Base-by-base conservation (phyloP, 2,329 filamentous ascomycete genomes). In the Sporothrix inflata region DNA sequence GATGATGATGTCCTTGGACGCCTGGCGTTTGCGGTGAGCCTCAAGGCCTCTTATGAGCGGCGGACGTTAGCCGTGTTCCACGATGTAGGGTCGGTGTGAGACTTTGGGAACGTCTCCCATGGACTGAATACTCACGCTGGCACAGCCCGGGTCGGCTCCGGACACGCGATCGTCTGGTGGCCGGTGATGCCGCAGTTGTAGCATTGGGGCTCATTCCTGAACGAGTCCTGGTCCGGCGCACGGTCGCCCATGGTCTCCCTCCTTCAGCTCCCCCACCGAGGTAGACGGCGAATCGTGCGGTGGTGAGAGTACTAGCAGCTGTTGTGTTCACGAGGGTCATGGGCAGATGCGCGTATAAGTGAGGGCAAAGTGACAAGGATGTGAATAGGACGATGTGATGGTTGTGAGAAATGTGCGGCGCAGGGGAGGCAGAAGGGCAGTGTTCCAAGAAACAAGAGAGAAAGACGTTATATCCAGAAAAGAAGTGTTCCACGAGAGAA, bases 121-220 rank as follows among this genome's bases (percentile, higher is more conserved):
- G 12, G 61, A 34, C 30, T 21, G 14, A 3, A 24, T n/a, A 84
- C 86, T 85, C 83, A 88, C 86, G 83, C 84, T 75, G 84, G 84
- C 61, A 83, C 82, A 75, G 80, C 78, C 74, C 85, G 80, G 30
- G 84, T 85, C 27, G 84, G 82, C 73, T 87, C 83, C 8, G 85
- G 86, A 76, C 86, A 89, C 67, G 85, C 85, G 69, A 87, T 79
- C 14, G 85, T 80, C 81, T 85, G 88, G 76, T 89, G 87, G 4
- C 84, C 84, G 40, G 79, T 78, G 65, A 79, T 77, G 69, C 85
- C 85, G 75, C 87, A 89, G 76, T 87, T 88, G 77, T 87, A 88
- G 78, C 87, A 89, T 74, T 82, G 75, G 8, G 80, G 79, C 70
- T 81, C 81, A 53, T 77, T 72, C 68, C 75, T 74, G 16, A 76